Evolutionary conservation across 306 rosid species (phyloP).

Genomic region (Cucurbita maxima): DNA sequence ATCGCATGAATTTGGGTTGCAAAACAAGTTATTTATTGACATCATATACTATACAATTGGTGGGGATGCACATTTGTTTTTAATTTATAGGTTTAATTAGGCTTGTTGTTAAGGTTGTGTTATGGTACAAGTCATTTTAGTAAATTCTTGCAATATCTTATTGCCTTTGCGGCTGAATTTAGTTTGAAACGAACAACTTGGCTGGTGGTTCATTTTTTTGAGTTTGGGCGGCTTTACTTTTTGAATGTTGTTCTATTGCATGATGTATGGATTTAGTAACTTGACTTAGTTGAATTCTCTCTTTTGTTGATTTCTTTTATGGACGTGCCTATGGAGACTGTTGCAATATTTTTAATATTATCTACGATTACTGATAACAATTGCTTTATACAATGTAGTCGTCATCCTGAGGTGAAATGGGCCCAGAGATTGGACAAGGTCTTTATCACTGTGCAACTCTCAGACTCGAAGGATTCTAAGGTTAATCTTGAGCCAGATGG

Average conservation of each 20-base stretch:
- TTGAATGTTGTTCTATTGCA: not conserved
- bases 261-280: not conserved
- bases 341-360: not conserved
- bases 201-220: not conserved
- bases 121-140: not conserved
- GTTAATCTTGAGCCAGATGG: constrained; percentile 89
- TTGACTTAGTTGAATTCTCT: not conserved
- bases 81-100: not conserved
- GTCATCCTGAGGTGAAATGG: constrained; percentile 98
- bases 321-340: not conserved
- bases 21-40: not conserved
- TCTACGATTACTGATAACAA: not conserved
- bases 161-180: not conserved
- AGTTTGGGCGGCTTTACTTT: not conserved
- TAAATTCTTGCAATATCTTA: not conserved
- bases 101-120: not conserved
- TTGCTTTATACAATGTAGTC: constrained; percentile 27
- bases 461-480: constrained; percentile 72
- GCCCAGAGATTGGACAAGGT: constrained; percentile 91
- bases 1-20: not conserved
- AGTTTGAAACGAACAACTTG: not conserved
- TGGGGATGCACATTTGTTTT: not conserved
- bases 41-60: not conserved
- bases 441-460: constrained; percentile 58
- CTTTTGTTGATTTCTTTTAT: not conserved